A percentile compares a stretch with the other conserved stretches of the same genome.
Conservation (phyloP, 257 asterid species). For the Solanum appendiculatum region DNA sequence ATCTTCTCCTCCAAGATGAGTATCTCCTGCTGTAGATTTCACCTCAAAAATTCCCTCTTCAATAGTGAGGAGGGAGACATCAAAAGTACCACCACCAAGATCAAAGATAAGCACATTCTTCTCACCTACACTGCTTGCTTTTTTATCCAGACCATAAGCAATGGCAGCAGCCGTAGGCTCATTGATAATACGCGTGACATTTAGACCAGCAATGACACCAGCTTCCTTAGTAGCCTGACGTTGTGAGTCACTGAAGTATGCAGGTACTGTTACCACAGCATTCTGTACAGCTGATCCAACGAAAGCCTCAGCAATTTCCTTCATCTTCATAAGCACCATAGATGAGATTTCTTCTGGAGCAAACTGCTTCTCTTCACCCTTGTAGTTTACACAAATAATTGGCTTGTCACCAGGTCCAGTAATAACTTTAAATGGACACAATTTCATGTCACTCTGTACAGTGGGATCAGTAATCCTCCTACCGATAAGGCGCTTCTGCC, state of each 20-base stretch:
- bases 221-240: conserved; percentile 14
- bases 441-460: conserved; percentile 12
- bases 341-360: conserved; percentile 5
- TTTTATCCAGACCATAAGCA: conserved; percentile 13
- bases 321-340: conserved; percentile 5
- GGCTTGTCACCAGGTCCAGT: conserved; percentile 11
- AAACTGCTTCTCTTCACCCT: conserved; percentile 10
- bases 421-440: conserved; percentile 24
- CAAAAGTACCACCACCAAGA: conserved; percentile 3
- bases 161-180: conserved; percentile 11
- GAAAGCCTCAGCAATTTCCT: conserved; percentile 4
- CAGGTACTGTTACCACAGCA: conserved; percentile 9
- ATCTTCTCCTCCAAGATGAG: conserved; percentile 6
- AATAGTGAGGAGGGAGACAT: not conserved
- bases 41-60: not conserved
- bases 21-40: conserved; percentile 6
- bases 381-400: conserved; percentile 2
- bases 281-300: conserved; percentile 4
- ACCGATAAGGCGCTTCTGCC: conserved; percentile 17
- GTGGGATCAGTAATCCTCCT: conserved; percentile 8
- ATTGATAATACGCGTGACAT: not conserved
- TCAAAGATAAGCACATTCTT: conserved; percentile 11
- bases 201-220: conserved; percentile 1
- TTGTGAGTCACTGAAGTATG: conserved; percentile 9
- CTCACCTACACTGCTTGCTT: conserved; percentile 2